phyloP scores from a whole-genome alignment of 805 yeast genomes.

The Ogataea pilisensis region DNA sequence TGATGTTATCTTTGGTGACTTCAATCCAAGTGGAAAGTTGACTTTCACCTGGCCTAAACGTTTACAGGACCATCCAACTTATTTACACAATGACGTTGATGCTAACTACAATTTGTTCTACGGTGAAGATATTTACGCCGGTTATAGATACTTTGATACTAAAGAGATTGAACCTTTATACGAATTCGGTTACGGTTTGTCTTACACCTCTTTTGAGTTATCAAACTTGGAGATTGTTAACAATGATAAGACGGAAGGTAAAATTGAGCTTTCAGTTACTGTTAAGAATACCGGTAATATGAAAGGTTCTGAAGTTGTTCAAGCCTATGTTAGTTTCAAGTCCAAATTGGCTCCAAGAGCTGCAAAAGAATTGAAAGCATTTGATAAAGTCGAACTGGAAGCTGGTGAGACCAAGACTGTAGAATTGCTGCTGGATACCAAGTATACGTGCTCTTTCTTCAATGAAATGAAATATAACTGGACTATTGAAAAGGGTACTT shows the following conservation, averaged over 20 bases:
- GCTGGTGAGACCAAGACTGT: constrained; percentile 27
- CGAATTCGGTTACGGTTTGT: constrained; percentile 61
- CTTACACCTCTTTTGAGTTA: constrained; percentile 44
- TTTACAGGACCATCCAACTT: background rate
- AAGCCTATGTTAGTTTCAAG: constrained; percentile 37
- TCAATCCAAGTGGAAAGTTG: constrained; percentile 58
- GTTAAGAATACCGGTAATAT: constrained; percentile 36
- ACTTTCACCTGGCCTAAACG: constrained; percentile 58
- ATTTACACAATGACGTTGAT: constrained; percentile 27
- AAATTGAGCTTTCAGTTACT: constrained; percentile 29
- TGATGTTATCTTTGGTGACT: constrained; percentile 55
- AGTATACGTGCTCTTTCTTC: constrained; percentile 36
- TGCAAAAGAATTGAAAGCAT: constrained; percentile 39
- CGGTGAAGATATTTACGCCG: constrained; percentile 43
- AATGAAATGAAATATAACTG: constrained; percentile 45
- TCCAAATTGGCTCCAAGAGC: constrained; percentile 35
- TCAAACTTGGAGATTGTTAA: constrained; percentile 16
- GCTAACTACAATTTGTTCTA: constrained; percentile 38
- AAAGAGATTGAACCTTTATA: constrained; percentile 51
- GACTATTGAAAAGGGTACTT: constrained; percentile 46
- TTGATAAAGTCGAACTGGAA: constrained; percentile 37
- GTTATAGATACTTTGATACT: constrained; percentile 56
- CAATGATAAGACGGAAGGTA: background rate
- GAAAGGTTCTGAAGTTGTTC: constrained; percentile 41
- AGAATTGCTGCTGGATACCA: background rate